Conservation (phyloP, 2,329 filamentous ascomycete species). For the Myriangium duriaei region DNA sequence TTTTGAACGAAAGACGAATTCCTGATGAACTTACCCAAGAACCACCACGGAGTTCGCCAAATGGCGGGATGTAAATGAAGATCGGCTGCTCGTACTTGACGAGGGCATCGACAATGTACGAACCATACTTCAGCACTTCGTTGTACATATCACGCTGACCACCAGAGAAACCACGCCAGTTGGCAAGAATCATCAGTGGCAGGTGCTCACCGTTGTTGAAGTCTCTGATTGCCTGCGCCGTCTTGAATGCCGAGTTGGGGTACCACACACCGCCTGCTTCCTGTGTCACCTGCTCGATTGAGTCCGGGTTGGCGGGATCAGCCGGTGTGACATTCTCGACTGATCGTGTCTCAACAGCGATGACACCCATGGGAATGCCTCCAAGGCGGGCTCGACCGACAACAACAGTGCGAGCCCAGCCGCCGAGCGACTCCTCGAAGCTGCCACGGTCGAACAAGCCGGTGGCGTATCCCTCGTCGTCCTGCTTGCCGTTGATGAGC, state of each 20-base stretch:
- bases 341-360: constrained; percentile 87
- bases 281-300: constrained; percentile 85
- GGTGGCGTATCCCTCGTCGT: constrained; percentile 72
- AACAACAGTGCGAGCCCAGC: constrained; percentile 94
- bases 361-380: constrained; percentile 96
- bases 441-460: constrained; percentile 95
- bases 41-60: constrained; percentile 92
- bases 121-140: constrained; percentile 98
- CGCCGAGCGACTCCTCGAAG: constrained; percentile 90
- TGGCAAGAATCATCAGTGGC: constrained; percentile 96
- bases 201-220: constrained; percentile 99
- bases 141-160: constrained; percentile 99
- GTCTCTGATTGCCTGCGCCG: constrained; percentile 93
- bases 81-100: constrained; percentile 98
- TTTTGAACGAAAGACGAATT: constrained; percentile 6
- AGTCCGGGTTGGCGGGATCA: constrained; percentile 95
- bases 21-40: constrained; percentile 57
- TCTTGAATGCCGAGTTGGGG: constrained; percentile 99
- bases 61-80: constrained; percentile 97
- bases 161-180: constrained; percentile 99
- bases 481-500: constrained; percentile 79
- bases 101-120: constrained; percentile 95
- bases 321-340: constrained; percentile 95
- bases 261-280: constrained; percentile 99
- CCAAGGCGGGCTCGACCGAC: constrained; percentile 91